phyloP scores from a whole-genome alignment of 306 rosid species.

The Cucurbita pepo region DNA sequence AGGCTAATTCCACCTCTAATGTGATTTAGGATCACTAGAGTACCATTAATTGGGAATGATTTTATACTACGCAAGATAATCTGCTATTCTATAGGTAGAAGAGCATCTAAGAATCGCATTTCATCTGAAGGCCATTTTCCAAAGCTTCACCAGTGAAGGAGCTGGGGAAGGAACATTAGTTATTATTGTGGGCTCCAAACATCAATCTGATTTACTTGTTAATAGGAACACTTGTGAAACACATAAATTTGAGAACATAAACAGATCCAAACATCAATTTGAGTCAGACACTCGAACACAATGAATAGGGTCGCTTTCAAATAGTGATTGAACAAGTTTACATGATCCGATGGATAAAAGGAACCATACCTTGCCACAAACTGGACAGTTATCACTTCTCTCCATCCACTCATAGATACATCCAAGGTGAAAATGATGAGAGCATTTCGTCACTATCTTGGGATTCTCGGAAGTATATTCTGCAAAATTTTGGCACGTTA shows the following conservation, averaged over 20 bases:
- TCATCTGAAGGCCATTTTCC: not conserved
- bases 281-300: not conserved
- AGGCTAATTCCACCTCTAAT: not conserved
- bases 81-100: not conserved
- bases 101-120: not conserved
- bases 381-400: slow-evolving; percentile 98
- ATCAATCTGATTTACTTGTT: not conserved
- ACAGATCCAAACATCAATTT: not conserved
- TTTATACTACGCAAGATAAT: not conserved
- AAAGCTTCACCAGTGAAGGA: not conserved
- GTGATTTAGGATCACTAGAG: not conserved
- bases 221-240: not conserved
- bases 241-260: not conserved
- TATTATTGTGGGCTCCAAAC: not conserved
- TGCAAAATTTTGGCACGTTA: slow-evolving; percentile 10
- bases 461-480: slow-evolving; percentile 88
- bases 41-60: not conserved
- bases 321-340: not conserved
- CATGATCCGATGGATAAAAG: not conserved
- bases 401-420: slow-evolving; percentile 99
- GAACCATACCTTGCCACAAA: slow-evolving; percentile 81
- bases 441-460: slow-evolving; percentile 81
- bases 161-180: not conserved
- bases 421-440: slow-evolving; percentile 96
- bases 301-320: not conserved